Evolutionary conservation across 768 basidiomycete species (phyloP).

Genomic region (Russula griseocarnosa): DNA sequence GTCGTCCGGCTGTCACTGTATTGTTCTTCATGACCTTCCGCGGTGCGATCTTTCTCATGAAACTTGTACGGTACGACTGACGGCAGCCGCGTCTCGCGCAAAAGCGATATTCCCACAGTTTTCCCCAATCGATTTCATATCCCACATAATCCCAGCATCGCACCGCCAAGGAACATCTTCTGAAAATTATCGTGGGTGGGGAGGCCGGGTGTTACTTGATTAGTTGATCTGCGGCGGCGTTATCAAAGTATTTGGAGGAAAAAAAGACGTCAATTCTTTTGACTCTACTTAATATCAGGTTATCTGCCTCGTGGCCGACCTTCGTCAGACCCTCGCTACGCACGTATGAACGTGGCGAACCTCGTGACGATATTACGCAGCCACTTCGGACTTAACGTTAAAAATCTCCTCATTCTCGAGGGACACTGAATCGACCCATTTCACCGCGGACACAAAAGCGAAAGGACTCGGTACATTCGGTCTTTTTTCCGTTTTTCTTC

Average conservation of each 20-base stretch:
- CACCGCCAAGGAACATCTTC: conserved; percentile 5
- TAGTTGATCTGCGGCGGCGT: neutral
- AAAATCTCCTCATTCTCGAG: neutral
- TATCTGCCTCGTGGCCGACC: conserved; percentile 19
- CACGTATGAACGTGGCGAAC: neutral
- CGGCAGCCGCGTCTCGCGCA: neutral
- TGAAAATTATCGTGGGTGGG: neutral
- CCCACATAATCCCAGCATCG: neutral
- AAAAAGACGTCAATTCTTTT: neutral
- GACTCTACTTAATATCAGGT: neutral
- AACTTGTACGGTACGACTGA: neutral
- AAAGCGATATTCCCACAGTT: conserved; percentile 1
- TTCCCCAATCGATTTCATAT: conserved; percentile 3
- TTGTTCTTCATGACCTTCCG: neutral
- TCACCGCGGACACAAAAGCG: conserved; percentile 10
- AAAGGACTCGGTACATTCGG: neutral
- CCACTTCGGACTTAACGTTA: conserved; percentile 6
- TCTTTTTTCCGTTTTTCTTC: neutral
- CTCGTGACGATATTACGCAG: conserved; percentile 2
- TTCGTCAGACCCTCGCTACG: conserved; percentile 8
- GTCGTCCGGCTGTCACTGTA: too few species aligned
- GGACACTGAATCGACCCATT: neutral
- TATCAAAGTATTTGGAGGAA: conserved; percentile 2
- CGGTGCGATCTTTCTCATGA: neutral
- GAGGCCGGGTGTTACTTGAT: neutral